Percentiles rank a stretch among this genome's conserved stretches.
Conservation (phyloP, 345 rosid genomes). For the Noccaea bulbosa region DNA sequence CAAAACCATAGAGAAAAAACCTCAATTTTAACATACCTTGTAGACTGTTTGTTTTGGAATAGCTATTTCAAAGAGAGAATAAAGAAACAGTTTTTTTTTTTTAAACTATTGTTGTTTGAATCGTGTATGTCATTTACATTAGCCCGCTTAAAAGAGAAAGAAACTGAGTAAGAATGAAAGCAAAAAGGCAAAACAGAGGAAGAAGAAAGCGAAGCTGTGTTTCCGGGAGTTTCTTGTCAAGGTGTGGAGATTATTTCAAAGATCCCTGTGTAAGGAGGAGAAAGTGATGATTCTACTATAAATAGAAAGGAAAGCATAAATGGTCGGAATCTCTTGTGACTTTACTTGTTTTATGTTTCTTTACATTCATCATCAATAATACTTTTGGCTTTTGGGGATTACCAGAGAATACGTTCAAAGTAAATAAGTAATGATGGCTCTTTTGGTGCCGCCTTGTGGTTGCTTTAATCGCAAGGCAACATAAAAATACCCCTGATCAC, state of each 20-base stretch:
- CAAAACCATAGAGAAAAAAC: constrained; percentile 8
- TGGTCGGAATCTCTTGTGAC: constrained; percentile 16
- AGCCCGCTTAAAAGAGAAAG: constrained; percentile 11
- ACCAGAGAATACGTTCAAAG: constrained; percentile 1
- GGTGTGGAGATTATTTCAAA: constrained; percentile 53
- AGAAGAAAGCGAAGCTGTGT: constrained; percentile 44
- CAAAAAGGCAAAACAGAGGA: constrained; percentile 23
- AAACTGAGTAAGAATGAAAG: constrained; percentile 14
- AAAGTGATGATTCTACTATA: constrained; percentile 38
- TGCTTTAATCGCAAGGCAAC: constrained; percentile 4
- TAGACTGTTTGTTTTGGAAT: constrained; percentile 22
- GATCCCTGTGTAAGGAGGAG: constrained; percentile 47
- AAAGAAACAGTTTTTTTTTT: neutral
- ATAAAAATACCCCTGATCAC: neutral
- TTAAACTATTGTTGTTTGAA: no score
- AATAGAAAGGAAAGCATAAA: neutral
- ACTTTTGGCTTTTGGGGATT: neutral
- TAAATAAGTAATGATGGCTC: neutral
- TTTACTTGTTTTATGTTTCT: neutral
- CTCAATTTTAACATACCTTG: constrained; percentile 4
- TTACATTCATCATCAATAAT: neutral
- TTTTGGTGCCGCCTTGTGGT: neutral
- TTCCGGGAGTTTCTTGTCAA: constrained; percentile 26
- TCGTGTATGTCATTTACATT: constrained; percentile 23
- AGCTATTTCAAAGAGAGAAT: neutral